Conservation (phyloP, 2,329 filamentous ascomycete species). For the Lecanicillium sp. region DNA sequence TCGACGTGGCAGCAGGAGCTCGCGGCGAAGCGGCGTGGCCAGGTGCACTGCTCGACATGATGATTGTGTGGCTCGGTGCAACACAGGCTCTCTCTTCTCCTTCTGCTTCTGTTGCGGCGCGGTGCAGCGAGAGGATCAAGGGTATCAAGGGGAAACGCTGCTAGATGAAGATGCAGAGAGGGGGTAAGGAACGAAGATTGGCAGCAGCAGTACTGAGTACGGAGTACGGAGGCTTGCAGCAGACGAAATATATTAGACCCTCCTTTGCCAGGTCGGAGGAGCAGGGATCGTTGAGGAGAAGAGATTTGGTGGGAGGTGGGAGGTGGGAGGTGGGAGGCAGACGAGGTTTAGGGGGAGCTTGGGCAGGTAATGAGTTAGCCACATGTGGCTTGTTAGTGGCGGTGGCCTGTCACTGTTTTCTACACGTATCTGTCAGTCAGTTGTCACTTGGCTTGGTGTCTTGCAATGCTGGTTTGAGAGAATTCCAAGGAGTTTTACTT, state of each 20-base stretch:
- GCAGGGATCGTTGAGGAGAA: slow-evolving; percentile 4
- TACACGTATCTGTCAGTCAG: no score
- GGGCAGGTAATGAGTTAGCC: no score
- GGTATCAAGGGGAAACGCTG: slow-evolving; percentile 9
- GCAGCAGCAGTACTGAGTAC: not conserved
- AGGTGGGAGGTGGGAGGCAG: no score
- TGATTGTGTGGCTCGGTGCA: slow-evolving; percentile 5
- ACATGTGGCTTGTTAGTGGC: no score
- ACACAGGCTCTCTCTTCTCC: not conserved
- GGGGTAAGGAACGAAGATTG: slow-evolving; percentile 7
- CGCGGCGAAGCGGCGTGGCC: slow-evolving; percentile 31
- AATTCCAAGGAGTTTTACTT: no score
- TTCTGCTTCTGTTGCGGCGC: not conserved
- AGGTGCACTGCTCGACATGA: slow-evolving; percentile 10
- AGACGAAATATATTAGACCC: slow-evolving; percentile 9
- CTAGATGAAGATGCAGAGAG: slow-evolving; percentile 11
- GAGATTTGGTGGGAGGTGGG: not conserved
- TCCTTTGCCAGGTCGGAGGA: slow-evolving; percentile 6
- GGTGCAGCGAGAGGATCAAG: not conserved
- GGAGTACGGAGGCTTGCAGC: no score
- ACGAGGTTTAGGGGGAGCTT: no score
- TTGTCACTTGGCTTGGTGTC: no score
- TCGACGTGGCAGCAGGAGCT: slow-evolving; percentile 23
- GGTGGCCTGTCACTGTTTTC: no score
- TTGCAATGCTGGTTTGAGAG: no score